phyloP scores from a whole-genome alignment of 139 green algal species.

The Ulvella scutata region DNA sequence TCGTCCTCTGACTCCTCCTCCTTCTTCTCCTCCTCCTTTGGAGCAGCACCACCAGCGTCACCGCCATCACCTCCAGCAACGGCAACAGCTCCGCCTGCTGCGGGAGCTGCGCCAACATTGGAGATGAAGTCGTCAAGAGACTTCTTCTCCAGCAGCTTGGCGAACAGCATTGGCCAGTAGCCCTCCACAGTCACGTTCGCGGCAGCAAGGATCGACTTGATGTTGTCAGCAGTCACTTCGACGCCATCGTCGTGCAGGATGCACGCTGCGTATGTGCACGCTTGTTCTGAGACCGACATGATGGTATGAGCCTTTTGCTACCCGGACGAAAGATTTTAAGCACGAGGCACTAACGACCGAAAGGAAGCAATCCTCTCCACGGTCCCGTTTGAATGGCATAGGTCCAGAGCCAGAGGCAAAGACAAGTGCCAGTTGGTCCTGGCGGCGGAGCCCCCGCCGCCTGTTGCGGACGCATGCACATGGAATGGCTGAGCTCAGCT shows the following conservation, averaged over 20 bases:
- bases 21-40: constrained; percentile 66
- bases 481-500: too few species aligned
- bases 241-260: constrained; percentile 93
- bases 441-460: too few species aligned
- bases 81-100: constrained; percentile 32
- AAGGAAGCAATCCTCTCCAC: too few species aligned
- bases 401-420: too few species aligned
- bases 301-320: too few species aligned
- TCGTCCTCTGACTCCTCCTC: constrained; percentile 72
- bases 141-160: constrained; percentile 91
- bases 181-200: constrained; percentile 80
- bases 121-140: constrained; percentile 86
- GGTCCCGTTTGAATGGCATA: too few species aligned
- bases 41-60: constrained; percentile 36
- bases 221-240: constrained; percentile 89
- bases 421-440: too few species aligned
- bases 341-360: constrained; percentile 1
- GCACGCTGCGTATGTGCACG: constrained; percentile 89
- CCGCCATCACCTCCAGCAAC: constrained; percentile 42
- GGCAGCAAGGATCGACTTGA: constrained; percentile 74
- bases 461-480: too few species aligned
- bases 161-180: constrained; percentile 94
- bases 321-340: constrained; percentile 5
- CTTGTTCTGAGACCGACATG: constrained; percentile 72
- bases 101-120: constrained; percentile 81